Conservation (phyloP, 1,139 yeast species). For the Suhomyces ambrosiae region DNA sequence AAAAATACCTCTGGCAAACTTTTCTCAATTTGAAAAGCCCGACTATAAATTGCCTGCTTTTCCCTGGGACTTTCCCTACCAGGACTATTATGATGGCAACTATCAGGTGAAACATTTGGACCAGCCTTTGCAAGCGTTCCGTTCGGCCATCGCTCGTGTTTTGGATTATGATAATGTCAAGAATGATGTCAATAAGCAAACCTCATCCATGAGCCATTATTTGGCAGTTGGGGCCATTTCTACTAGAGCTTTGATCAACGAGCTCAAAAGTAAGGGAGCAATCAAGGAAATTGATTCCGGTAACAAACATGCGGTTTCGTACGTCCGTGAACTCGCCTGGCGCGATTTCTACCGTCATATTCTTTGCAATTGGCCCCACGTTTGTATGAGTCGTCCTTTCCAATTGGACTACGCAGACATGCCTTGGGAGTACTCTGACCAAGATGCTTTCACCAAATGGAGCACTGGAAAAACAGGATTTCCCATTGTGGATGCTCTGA, state of each 20-base stretch:
- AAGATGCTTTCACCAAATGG: slow-evolving; percentile 47
- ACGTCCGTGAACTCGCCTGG: slow-evolving; percentile 56
- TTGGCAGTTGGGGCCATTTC: slow-evolving; percentile 51
- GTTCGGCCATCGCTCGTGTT: slow-evolving; percentile 7
- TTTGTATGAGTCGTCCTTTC: slow-evolving; percentile 53
- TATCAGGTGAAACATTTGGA: slow-evolving; percentile 40
- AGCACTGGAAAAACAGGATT: slow-evolving; percentile 54
- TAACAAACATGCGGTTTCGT: slow-evolving; percentile 27
- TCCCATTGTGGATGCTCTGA: slow-evolving; percentile 60
- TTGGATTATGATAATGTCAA: slow-evolving; percentile 21
- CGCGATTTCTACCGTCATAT: slow-evolving; percentile 58
- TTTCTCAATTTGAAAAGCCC: slow-evolving; percentile 15
- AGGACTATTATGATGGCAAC: slow-evolving; percentile 20
- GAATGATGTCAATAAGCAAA: slow-evolving; percentile 9
- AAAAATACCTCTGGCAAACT: slow-evolving; percentile 5
- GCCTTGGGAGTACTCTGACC: slow-evolving; percentile 42
- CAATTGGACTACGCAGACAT: slow-evolving; percentile 42
- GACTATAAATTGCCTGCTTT: slow-evolving; percentile 7
- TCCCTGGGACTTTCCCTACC: slow-evolving; percentile 11
- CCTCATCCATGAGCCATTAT: slow-evolving; percentile 38
- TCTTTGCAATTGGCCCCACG: slow-evolving; percentile 50
- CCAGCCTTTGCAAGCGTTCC: slow-evolving; percentile 35
- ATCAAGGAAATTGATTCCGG: slow-evolving; percentile 26
- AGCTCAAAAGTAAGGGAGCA: slow-evolving; percentile 15
- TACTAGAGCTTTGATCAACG: slow-evolving; percentile 37